Evolutionary conservation across 192 early-diverging fungal species (phyloP).

Genomic region (Podila clonocystis): DNA sequence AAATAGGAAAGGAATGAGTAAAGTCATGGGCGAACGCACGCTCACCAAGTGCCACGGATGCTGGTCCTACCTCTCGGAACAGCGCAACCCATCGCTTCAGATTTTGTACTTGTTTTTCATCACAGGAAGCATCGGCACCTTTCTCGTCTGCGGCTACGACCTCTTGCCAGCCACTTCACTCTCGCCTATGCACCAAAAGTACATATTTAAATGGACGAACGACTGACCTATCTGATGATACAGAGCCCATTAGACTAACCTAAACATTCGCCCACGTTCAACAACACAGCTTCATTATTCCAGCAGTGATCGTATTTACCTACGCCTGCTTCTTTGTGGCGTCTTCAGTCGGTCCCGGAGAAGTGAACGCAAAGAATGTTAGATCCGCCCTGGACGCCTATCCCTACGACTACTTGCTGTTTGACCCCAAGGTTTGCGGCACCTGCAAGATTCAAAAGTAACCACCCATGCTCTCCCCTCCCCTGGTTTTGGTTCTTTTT

Average conservation of each 20-base stretch:
- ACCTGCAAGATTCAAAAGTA: constrained; percentile 66
- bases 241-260: background rate
- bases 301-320: constrained; percentile 51
- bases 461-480: too few relatives aligned
- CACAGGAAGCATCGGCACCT: constrained; percentile 34
- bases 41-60: constrained; percentile 31
- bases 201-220: background rate
- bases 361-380: constrained; percentile 54
- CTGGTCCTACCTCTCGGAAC: constrained; percentile 34
- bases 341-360: constrained; percentile 56
- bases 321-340: constrained; percentile 60
- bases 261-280: too few relatives aligned
- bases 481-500: too few relatives aligned
- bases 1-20: constrained; percentile 24
- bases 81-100: constrained; percentile 39
- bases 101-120: constrained; percentile 46
- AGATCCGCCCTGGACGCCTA: constrained; percentile 52
- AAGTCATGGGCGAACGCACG: constrained; percentile 19
- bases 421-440: constrained; percentile 57
- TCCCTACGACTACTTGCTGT: constrained; percentile 57
- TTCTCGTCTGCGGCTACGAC: constrained; percentile 35
- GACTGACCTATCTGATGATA: background rate
- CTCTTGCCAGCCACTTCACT: constrained; percentile 27
- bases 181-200: constrained; percentile 27
- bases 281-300: constrained; percentile 49